Conservation (phyloP, 148 eudicot genomes). For the Vaccinium macrocarpon region DNA sequence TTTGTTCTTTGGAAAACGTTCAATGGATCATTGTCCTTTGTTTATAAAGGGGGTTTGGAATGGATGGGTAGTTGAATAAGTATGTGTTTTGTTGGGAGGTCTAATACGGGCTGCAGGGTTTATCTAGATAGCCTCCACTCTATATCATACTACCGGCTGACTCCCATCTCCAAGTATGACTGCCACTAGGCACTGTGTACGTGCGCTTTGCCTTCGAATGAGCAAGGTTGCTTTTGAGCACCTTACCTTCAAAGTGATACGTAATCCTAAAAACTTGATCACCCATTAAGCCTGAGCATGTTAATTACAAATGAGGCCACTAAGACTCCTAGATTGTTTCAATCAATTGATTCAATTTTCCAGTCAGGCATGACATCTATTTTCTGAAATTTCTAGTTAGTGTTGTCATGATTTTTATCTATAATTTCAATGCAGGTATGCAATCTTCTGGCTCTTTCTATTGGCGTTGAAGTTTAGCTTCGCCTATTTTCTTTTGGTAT, state of each 20-base stretch:
- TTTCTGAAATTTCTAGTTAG: neutral
- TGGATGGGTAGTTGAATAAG: neutral
- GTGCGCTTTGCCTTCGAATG: neutral
- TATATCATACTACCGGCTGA: neutral
- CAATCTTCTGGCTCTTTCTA: slow-evolving; percentile 82
- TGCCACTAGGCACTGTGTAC: neutral
- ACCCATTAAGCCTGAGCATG: neutral
- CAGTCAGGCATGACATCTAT: neutral
- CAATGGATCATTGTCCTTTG: neutral
- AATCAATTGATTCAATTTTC: neutral
- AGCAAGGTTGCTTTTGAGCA: neutral
- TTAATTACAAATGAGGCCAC: neutral
- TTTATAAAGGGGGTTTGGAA: neutral
- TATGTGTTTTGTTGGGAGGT: neutral
- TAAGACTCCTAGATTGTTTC: neutral
- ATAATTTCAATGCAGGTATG: slow-evolving; percentile 49
- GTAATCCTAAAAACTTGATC: neutral
- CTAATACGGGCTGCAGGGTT: neutral
- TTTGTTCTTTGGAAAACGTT: neutral
- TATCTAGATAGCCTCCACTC: neutral
- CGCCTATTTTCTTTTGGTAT: slow-evolving; percentile 85
- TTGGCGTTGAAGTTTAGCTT: slow-evolving; percentile 77
- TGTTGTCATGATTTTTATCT: slow-evolving; percentile 4
- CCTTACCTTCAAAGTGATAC: neutral
- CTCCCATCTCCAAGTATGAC: neutral